Base-by-base conservation (phyloP, 805 yeast genomes). In the Candida methanosorbosa region DNA sequence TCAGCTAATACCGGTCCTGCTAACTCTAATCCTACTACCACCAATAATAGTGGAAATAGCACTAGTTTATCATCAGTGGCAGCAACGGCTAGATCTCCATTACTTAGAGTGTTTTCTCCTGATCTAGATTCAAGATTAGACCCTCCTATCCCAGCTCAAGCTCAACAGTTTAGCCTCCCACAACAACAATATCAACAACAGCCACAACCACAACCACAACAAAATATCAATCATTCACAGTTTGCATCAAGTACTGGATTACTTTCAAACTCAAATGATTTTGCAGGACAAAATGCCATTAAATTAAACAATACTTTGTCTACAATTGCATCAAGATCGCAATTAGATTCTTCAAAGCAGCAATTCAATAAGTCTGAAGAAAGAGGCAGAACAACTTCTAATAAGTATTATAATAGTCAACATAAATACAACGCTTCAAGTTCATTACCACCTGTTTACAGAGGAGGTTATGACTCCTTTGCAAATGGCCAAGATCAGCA, bases 241-340 rank as follows among this genome's bases (percentile, higher is more conserved):
- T 21, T 11, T 21, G 9, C 23, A 21, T 7, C 11, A 21, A 21
- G 11, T 21, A 11, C 9, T 7, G 23, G 23, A 21, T 21, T 11
- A 21, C n/a, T n/a, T n/a, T n/a, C 7, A 11, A n/a, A n/a, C n/a
- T n/a, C n/a, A n/a, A n/a, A n/a, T 17, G 51, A 48, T 39, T 43
- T 47, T 40, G 48, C 48, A 9, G 50, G 50, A 18, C 50, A 44
- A 37, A 46, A 46, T 38, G 47, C 50, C 20, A 42, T 51, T n/a
- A 52, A 52, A 41, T 34, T 54, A 36, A 48, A 46, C 31, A 50
- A 54, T 28, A 49, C 57, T 9, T 32, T 53, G 34, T 44, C 46
- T 35, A 52, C 57, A 3, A 52, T 53, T 9, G 42, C 51, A 4
- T 47, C 42, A 26, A 43, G 57, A 33, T 37, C 48, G 12, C 46